Conservation (phyloP, 768 basidiomycete species). For the Fistulinella prunicolor region DNA sequence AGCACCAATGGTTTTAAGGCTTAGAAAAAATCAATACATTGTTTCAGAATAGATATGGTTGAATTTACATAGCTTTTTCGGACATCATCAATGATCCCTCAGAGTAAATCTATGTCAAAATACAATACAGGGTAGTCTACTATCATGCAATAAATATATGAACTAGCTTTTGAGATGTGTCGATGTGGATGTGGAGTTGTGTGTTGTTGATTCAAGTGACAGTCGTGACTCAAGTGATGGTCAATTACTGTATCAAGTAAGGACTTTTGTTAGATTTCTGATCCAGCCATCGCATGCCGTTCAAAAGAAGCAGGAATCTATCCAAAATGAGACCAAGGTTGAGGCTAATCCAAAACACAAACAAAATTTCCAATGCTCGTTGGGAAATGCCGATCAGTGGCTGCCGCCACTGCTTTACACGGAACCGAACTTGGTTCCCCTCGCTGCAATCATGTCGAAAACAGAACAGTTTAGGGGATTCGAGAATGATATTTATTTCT, state of each 20-base stretch:
- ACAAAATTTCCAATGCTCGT: no score
- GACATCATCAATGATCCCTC: slow-evolving; percentile 21
- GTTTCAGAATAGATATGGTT: slow-evolving; percentile 38
- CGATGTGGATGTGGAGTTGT: not conserved
- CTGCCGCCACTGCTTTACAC: no score
- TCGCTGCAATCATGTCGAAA: no score
- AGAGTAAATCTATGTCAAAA: not conserved
- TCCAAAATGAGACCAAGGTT: no score
- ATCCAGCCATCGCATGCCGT: no score
- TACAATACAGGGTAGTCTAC: not conserved
- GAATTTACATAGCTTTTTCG: slow-evolving; percentile 42
- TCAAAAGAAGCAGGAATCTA: no score
- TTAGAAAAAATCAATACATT: not conserved
- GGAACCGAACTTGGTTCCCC: no score
- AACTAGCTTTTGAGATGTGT: not conserved
- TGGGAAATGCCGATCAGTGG: no score
- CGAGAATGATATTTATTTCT: no score
- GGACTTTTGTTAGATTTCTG: no score
- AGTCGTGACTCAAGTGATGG: not conserved
- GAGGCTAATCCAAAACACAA: no score
- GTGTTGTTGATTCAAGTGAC: not conserved
- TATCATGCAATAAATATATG: not conserved
- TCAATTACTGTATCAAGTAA: not conserved
- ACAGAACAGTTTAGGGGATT: no score
- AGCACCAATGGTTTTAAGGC: not conserved